Evolutionary conservation across 108 stramenopile genomes (phyloP).

Genomic region (Fragilariopsis cylindrus): DNA sequence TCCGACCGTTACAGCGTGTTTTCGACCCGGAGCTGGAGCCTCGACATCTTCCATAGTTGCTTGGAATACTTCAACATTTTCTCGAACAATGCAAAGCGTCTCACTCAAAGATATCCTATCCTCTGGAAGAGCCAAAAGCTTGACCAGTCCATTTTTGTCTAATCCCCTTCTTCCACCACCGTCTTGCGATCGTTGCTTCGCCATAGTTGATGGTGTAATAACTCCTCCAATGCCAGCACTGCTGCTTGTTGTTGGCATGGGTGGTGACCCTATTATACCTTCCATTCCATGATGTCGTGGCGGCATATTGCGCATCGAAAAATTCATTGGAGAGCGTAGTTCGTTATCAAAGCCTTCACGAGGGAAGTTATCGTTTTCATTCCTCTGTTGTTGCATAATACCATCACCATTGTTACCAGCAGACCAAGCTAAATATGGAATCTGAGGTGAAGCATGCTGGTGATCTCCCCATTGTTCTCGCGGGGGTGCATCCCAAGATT

Average conservation of each 20-base stretch:
- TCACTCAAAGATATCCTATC: conserved; percentile 86
- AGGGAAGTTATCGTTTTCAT: background rate
- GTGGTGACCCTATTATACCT: background rate
- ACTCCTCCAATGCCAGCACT: background rate
- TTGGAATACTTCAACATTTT: conserved; percentile 86
- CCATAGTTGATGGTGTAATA: background rate
- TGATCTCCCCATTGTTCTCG: conserved; percentile 22
- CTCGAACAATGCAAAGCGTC: conserved; percentile 83
- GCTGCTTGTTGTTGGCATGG: conserved; percentile 6
- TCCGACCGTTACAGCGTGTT: conserved; percentile 78
- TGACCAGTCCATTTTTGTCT: conserved; percentile 24
- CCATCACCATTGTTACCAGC: background rate
- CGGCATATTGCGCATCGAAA: background rate
- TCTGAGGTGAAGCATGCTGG: background rate
- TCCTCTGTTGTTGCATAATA: background rate
- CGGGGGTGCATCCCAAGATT: conserved; percentile 21
- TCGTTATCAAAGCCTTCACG: conserved; percentile 1
- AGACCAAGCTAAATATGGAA: background rate
- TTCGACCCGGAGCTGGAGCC: conserved; percentile 88
- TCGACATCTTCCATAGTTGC: conserved; percentile 80
- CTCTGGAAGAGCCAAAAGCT: conserved; percentile 78
- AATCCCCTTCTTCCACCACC: conserved; percentile 5
- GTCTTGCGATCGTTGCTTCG: background rate
- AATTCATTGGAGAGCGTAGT: conserved; percentile 9
- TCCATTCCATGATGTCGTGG: conserved; percentile 10